phyloP scores from a whole-genome alignment of 2,329 filamentous ascomycete genomes.

The Hymenoscyphus repandus region DNA sequence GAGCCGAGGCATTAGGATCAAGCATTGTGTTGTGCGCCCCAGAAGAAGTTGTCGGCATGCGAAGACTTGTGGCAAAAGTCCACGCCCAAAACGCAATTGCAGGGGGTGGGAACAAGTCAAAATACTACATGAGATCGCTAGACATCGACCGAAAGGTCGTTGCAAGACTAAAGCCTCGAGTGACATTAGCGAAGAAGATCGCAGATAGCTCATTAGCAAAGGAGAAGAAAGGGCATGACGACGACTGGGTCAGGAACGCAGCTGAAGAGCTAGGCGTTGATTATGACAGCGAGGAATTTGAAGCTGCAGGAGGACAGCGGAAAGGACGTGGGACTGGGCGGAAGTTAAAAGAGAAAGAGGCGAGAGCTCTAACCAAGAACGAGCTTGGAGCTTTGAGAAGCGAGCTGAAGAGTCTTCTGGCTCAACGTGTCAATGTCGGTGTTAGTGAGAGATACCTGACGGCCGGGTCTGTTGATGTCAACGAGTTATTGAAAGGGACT shows the following conservation, averaged over 20 bases:
- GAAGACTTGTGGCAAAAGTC: conserved; percentile 80
- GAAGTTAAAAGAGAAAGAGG: conserved; percentile 69
- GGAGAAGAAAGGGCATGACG: conserved; percentile 77
- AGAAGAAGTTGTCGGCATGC: conserved; percentile 81
- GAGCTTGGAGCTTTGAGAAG: conserved; percentile 67
- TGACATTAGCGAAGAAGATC: conserved; percentile 79
- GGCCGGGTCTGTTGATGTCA: conserved; percentile 77
- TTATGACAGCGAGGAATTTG: conserved; percentile 85
- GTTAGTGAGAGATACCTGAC: conserved; percentile 85
- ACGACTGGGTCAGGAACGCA: conserved; percentile 76
- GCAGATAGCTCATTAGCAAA: conserved; percentile 80
- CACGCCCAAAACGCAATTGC: conserved; percentile 55
- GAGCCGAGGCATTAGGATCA: conserved; percentile 69
- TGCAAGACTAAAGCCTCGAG: conserved; percentile 67
- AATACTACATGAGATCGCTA: conserved; percentile 71
- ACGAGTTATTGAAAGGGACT: conserved; percentile 59
- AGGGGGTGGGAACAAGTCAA: conserved; percentile 39
- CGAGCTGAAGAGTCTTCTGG: conserved; percentile 66
- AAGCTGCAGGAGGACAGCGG: conserved; percentile 51
- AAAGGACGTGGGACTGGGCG: conserved; percentile 67
- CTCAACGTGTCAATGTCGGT: conserved; percentile 74
- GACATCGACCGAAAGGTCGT: conserved; percentile 80
- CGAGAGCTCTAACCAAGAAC: conserved; percentile 61
- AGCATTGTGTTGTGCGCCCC: conserved; percentile 87
- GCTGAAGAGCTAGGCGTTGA: conserved; percentile 93